Conservation (phyloP, 768 basidiomycete species). For the Agaricus sinodeliciosus region DNA sequence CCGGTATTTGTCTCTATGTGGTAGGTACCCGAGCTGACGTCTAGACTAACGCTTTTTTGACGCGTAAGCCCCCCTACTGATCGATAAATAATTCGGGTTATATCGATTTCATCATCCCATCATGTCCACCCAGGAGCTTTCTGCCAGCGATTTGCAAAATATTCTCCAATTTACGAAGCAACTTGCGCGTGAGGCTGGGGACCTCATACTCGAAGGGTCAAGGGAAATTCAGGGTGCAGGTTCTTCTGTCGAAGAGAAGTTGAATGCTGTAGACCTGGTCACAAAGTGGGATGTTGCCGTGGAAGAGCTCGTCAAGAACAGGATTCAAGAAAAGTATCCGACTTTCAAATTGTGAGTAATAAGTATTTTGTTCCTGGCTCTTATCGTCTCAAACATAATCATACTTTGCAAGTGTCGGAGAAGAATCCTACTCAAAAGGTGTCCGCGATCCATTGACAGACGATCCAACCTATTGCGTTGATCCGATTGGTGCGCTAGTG, state of each 20-base stretch:
- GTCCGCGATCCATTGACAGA: slow-evolving; percentile 65
- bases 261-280: slow-evolving; percentile 91
- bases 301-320: slow-evolving; percentile 73
- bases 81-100: slow-evolving; percentile 1
- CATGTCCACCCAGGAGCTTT: slow-evolving; percentile 33
- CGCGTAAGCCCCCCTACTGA: background rate
- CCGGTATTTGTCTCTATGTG: background rate
- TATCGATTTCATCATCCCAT: slow-evolving; percentile 1
- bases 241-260: slow-evolving; percentile 69
- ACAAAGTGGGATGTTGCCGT: slow-evolving; percentile 93
- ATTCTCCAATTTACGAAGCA: slow-evolving; percentile 63
- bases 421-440: slow-evolving; percentile 87
- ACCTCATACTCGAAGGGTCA: slow-evolving; percentile 70
- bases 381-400: background rate
- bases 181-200: slow-evolving; percentile 74
- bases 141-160: slow-evolving; percentile 42
- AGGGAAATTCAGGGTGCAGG: slow-evolving; percentile 56
- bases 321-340: slow-evolving; percentile 63
- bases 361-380: background rate
- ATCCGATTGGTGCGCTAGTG: slow-evolving; percentile 71
- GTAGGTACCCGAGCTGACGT: background rate
- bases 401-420: slow-evolving; percentile 64
- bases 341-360: slow-evolving; percentile 72
- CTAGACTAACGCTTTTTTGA: background rate
- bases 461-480: slow-evolving; percentile 91